Evolutionary conservation across 352 stramenopile genomes (phyloP).

Genomic region (Pythium periplocum): DNA sequence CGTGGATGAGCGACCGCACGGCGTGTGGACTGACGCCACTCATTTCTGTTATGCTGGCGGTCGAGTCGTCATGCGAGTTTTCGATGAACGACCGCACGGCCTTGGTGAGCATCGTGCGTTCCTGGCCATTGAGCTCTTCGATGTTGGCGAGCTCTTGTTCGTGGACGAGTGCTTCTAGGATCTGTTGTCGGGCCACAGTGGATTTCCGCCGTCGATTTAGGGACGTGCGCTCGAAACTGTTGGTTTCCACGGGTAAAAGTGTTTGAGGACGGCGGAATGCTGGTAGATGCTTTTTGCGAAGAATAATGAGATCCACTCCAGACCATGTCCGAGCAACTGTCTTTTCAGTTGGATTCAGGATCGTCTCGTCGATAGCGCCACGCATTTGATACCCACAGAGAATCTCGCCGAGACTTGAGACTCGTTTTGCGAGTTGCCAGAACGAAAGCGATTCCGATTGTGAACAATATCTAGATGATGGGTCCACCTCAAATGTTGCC

Average conservation of each 20-base stretch:
- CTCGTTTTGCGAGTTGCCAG: conserved; percentile 70
- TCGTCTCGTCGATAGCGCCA: conserved; percentile 35
- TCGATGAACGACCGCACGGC: conserved; percentile 36
- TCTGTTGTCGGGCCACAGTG: conserved; percentile 35
- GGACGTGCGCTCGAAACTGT: conserved; percentile 52
- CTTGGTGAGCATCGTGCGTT: conserved; percentile 24
- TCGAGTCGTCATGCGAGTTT: conserved; percentile 10
- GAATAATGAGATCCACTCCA: conserved; percentile 59
- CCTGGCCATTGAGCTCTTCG: conserved; percentile 18
- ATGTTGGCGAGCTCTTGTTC: conserved; percentile 39
- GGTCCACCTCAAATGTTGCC: conserved; percentile 67
- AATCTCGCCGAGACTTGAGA: conserved; percentile 54
- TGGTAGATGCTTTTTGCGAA: conserved; percentile 30
- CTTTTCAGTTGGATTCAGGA: conserved; percentile 78
- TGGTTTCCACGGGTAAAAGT: conserved; percentile 15
- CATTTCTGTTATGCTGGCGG: background rate
- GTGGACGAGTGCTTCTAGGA: conserved; percentile 48
- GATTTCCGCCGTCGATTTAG: conserved; percentile 43
- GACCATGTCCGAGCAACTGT: conserved; percentile 33
- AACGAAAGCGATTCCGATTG: conserved; percentile 55
- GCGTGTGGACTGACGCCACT: conserved; percentile 12
- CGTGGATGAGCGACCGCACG: conserved; percentile 34
- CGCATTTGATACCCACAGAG: conserved; percentile 71
- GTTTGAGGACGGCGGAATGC: background rate
- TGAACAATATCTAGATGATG: conserved; percentile 55